Percentiles rank a stretch among this genome's conserved stretches.
These are phyloP conservation scores for Podila horticola DNA, from an alignment of 192 early-diverging fungal genomes.

Conservation along the genomic window DNA sequence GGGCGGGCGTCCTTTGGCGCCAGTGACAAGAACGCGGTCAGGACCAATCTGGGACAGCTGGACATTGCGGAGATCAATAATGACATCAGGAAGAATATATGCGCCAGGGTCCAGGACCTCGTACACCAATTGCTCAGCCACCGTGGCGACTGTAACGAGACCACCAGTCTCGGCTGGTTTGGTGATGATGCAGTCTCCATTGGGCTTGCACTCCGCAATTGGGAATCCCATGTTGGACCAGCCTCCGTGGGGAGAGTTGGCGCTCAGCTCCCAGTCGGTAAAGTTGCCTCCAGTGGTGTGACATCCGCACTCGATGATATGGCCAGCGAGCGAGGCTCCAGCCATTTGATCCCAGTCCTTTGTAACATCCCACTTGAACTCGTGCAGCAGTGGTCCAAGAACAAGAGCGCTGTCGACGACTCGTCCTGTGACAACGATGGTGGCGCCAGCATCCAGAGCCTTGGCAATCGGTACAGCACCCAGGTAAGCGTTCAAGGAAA, in stretches of 20 bases:
- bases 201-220: conserved; percentile 64
- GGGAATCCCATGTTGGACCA: conserved; percentile 77
- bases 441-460: conserved; percentile 64
- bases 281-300: conserved; percentile 77
- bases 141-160: conserved; percentile 64
- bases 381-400: conserved; percentile 70
- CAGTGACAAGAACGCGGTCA: conserved; percentile 67
- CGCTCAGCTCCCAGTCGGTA: conserved; percentile 69
- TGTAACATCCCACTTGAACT: conserved; percentile 63
- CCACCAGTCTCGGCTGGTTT: conserved; percentile 73
- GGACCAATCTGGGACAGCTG: conserved; percentile 61
- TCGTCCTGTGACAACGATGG: conserved; percentile 75
- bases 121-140: conserved; percentile 73
- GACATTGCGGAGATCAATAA: conserved; percentile 69
- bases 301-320: conserved; percentile 76
- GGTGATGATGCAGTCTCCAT: conserved; percentile 67
- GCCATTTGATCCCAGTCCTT: conserved; percentile 68
- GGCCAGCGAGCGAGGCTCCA: conserved; percentile 70
- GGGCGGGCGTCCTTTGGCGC: conserved; percentile 67
- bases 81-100: conserved; percentile 73
- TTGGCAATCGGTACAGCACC: conserved; percentile 65
- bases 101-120: conserved; percentile 73
- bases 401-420: conserved; percentile 75
- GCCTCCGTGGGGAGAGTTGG: conserved; percentile 63
- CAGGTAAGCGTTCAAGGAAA: conserved; percentile 73